phyloP scores from a whole-genome alignment of 2,329 filamentous ascomycete genomes.

The Trichocomaceae sp. region DNA sequence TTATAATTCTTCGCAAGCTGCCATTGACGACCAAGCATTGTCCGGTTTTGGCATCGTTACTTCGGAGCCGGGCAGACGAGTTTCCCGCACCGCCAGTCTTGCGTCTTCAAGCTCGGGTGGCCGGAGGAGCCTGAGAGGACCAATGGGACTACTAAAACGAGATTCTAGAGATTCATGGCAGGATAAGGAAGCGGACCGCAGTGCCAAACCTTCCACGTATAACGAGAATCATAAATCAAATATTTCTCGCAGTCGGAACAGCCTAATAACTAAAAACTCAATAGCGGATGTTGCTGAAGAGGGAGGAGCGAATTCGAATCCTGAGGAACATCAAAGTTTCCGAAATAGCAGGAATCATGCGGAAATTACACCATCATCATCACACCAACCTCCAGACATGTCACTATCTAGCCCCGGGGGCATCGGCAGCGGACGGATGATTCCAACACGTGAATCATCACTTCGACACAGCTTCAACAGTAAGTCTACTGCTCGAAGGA shows the following conservation, averaged over 20 bases:
- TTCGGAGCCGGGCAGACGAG: conserved; percentile 33
- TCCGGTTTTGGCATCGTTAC: conserved; percentile 34
- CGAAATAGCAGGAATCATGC: conserved; percentile 6
- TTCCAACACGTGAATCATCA: conserved; percentile 64
- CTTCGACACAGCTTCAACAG: conserved; percentile 51
- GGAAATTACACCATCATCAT: neutral
- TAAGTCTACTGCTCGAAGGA: conserved; percentile 45
- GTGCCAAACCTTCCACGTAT: conserved; percentile 28
- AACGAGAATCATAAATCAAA: conserved; percentile 30
- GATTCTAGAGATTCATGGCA: conserved; percentile 31
- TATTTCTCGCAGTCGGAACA: conserved; percentile 30
- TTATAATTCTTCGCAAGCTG: conserved; percentile 27
- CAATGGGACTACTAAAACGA: conserved; percentile 30
- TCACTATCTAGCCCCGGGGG: conserved; percentile 27
- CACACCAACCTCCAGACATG: conserved; percentile 15
- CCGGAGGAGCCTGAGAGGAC: conserved; percentile 32
- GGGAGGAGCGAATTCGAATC: conserved; percentile 18
- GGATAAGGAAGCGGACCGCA: conserved; percentile 33
- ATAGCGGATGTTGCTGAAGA: conserved; percentile 40
- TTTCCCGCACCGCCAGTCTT: conserved; percentile 34
- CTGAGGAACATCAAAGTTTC: conserved; percentile 19
- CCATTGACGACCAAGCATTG: conserved; percentile 25
- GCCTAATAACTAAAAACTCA: conserved; percentile 35
- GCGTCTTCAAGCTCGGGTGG: conserved; percentile 34
- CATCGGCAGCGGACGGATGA: conserved; percentile 46